Percentiles rank a stretch among this genome's conserved stretches.
Conservation (phyloP, 2,329 filamentous ascomycete species). For the Botrytis paeoniae region DNA sequence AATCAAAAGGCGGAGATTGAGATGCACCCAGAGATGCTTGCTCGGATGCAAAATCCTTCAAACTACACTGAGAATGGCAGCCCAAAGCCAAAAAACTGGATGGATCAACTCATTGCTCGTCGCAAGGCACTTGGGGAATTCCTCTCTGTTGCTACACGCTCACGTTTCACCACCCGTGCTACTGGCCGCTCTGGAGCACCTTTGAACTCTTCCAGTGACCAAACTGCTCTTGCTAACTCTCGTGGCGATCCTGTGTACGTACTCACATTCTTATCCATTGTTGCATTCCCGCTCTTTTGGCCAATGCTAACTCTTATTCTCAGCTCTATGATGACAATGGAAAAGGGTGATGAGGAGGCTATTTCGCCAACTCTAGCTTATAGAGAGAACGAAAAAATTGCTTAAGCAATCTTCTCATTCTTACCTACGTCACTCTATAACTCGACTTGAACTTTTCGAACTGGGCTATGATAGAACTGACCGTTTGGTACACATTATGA, state of each 20-base stretch:
- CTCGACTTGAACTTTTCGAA: constrained; percentile 1
- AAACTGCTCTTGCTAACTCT: background rate
- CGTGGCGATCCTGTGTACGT: constrained; percentile 11
- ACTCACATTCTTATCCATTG: too few relatives aligned
- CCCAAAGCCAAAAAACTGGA: constrained; percentile 17
- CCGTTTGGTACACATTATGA: background rate
- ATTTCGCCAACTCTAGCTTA: constrained; percentile 3
- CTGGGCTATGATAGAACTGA: background rate
- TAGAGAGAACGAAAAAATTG: constrained; percentile 8
- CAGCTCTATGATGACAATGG: constrained; percentile 14
- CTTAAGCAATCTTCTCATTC: background rate
- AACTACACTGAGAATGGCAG: constrained; percentile 11
- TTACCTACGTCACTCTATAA: background rate
- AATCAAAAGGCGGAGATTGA: constrained; percentile 15
- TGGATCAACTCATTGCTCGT: constrained; percentile 9
- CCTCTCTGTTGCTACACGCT: constrained; percentile 1
- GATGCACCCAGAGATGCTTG: constrained; percentile 16
- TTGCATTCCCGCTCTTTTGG: background rate
- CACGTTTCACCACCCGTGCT: constrained; percentile 3
- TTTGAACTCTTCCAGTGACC: constrained; percentile 1
- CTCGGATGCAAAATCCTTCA: constrained; percentile 10
- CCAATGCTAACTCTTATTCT: background rate
- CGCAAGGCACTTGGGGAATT: constrained; percentile 3
- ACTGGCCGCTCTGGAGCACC: background rate
- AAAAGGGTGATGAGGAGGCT: constrained; percentile 8